Evolutionary conservation across 2,329 filamentous ascomycete genomes (phyloP).

Genomic region (Didymellaceae sp.): DNA sequence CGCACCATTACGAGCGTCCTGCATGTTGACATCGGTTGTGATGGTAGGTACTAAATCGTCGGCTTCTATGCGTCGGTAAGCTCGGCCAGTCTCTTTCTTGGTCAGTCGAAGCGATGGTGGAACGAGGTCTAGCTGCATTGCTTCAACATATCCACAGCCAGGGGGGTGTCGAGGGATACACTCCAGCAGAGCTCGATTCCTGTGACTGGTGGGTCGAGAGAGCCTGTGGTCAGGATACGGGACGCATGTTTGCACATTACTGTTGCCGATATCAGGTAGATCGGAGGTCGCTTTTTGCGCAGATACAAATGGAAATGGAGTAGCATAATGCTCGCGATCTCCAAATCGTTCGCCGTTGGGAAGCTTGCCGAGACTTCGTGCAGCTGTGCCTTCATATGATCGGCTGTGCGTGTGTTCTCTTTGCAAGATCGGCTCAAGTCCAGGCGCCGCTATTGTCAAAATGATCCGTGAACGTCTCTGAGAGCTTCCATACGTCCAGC

Average conservation of each 20-base stretch:
- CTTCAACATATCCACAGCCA: slow-evolving; percentile 34
- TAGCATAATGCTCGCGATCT: slow-evolving; percentile 56
- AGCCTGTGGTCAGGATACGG: slow-evolving; percentile 72
- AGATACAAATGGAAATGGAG: slow-evolving; percentile 66
- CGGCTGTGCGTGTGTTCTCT: slow-evolving; percentile 70
- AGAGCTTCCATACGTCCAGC: slow-evolving; percentile 71
- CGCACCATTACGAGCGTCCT: slow-evolving; percentile 63
- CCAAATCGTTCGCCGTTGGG: slow-evolving; percentile 59
- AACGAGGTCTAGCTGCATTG: slow-evolving; percentile 48
- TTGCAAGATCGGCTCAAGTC: slow-evolving; percentile 60
- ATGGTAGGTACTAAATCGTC: slow-evolving; percentile 67
- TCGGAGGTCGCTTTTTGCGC: slow-evolving; percentile 63
- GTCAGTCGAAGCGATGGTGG: slow-evolving; percentile 33
- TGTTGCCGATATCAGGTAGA: slow-evolving; percentile 69
- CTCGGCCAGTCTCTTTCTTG: slow-evolving; percentile 28
- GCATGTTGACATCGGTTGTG: slow-evolving; percentile 59
- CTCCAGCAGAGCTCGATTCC: slow-evolving; percentile 56
- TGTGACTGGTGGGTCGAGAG: slow-evolving; percentile 22
- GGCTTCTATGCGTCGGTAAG: slow-evolving; percentile 62
- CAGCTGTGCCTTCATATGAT: slow-evolving; percentile 45
- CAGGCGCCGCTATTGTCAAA: slow-evolving; percentile 73
- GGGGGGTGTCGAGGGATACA: slow-evolving; percentile 65
- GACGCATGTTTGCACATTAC: slow-evolving; percentile 66
- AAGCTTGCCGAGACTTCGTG: slow-evolving; percentile 58
- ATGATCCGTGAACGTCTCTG: slow-evolving; percentile 74